Base-by-base conservation (phyloP, 169 alveolate species). In the Cyclospora cayetanensis region DNA sequence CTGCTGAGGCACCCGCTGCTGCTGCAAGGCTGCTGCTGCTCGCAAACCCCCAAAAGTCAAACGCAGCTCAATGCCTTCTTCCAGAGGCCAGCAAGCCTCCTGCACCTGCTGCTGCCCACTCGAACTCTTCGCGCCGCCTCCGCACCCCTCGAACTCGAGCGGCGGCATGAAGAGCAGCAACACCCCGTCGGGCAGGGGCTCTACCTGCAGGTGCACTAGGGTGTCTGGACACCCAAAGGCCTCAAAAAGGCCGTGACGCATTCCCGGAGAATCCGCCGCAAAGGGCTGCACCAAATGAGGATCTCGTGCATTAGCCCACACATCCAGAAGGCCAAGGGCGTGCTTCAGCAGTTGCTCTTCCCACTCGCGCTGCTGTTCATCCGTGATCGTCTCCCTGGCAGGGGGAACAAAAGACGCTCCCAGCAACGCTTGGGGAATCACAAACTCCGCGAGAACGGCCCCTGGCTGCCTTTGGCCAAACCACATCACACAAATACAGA, bases 131-230 rank as follows among this genome's bases (percentile, higher is more conserved):
- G n/a, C 22, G 35, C 72, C 35, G 68, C 12, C 34, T 68, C 88
- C 1, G 88, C 34, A 1, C 27, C 65, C 20, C 52, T 35, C 0
- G 7, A 7, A 18, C 35, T 79, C 72, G 20, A 35, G 37, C 50
- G 90, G 90, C 76, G 31, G 60, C 31, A 46, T 42, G 60, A 82
- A 82, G 27, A 52, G n/a, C 34, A 82, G 90, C 9, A 65, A 55
- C 74, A 55, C 90, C 9, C 90, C 90, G 50, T 82, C 90, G 53
- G 90, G 79, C 27, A 82, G 55, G 18, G 90, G 77, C 60, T 39
- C 52, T 27, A 42, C 60, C 43, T 25, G 34, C 22, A 82, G 12
- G 29, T 37, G 41, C 77, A 82, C 63, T 29, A 46, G 90, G 11
- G 90, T 82, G 35, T 35, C 65, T 25, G 90, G 90, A 20, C 60